phyloP scores from a whole-genome alignment of 2,329 filamentous ascomycete species.

The Pseudopithomyces maydicus region DNA sequence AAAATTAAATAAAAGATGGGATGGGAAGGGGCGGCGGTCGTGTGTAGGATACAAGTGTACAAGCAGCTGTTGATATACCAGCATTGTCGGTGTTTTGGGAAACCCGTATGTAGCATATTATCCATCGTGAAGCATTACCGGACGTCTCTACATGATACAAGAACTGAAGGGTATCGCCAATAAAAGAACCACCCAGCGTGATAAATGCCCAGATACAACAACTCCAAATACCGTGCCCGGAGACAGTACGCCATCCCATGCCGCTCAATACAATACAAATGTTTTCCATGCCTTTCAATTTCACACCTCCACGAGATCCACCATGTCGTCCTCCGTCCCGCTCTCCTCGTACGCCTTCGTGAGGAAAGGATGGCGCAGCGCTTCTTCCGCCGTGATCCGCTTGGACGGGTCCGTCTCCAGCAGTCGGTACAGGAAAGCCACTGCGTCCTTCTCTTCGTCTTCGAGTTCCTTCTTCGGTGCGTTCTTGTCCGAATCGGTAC shows the following conservation, averaged over 20 bases:
- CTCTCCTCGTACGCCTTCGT: conserved; percentile 34
- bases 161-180: conserved; percentile 26
- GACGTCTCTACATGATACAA: conserved; percentile 16
- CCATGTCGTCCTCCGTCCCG: conserved; percentile 41
- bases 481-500: conserved; percentile 63
- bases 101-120: conserved; percentile 7
- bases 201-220: conserved; percentile 23
- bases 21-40: neutral
- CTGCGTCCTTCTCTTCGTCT: conserved; percentile 72
- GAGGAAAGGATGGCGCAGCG: conserved; percentile 74
- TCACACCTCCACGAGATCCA: conserved; percentile 32
- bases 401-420: conserved; percentile 77
- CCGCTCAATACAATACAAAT: conserved; percentile 6
- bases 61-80: neutral
- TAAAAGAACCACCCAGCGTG: conserved; percentile 18
- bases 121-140: conserved; percentile 6
- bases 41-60: conserved; percentile 7
- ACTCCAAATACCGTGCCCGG: conserved; percentile 34
- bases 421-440: conserved; percentile 72
- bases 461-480: conserved; percentile 58
- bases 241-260: conserved; percentile 28
- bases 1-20: neutral
- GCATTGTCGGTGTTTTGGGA: neutral
- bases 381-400: conserved; percentile 76
- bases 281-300: conserved; percentile 11